Percentiles rank a stretch among this genome's conserved stretches.
These are phyloP conservation scores for Psilocybe azurescens DNA, from an alignment of 768 basidiomycete genomes.

Conservation along the genomic window DNA sequence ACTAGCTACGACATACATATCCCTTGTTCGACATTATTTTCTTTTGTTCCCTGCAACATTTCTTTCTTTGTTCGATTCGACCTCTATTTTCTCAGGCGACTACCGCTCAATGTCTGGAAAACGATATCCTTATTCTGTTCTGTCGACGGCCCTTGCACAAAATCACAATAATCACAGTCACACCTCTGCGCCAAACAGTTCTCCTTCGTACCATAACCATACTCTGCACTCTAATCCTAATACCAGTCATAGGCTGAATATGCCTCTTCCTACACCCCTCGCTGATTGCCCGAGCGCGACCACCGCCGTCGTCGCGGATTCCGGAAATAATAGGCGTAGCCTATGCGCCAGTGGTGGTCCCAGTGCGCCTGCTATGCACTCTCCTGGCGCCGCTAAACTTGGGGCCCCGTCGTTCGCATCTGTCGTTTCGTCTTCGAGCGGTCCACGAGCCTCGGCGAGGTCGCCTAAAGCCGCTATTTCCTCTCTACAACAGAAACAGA, in stretches of 20 bases:
- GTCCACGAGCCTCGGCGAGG: conserved; percentile 10
- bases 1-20: conserved; percentile 13
- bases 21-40: conserved; percentile 7
- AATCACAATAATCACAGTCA: conserved; percentile 20
- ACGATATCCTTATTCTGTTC: conserved; percentile 9
- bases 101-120: conserved; percentile 7
- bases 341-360: conserved; percentile 5
- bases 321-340: not conserved
- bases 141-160: conserved; percentile 15
- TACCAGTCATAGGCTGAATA: conserved; percentile 20
- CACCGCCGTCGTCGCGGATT: not conserved
- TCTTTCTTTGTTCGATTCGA: conserved; percentile 9
- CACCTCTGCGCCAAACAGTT: conserved; percentile 10
- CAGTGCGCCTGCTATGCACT: not conserved
- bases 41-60: conserved; percentile 17
- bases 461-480: conserved; percentile 18
- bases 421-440: conserved; percentile 14
- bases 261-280: conserved; percentile 18
- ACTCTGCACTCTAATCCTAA: conserved; percentile 18
- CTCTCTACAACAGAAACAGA: conserved; percentile 17
- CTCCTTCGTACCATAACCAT: conserved; percentile 1
- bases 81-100: not conserved
- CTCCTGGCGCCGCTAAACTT: conserved; percentile 12
- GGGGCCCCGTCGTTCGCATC: conserved; percentile 23
- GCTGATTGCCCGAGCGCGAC: conserved; percentile 2